These are phyloP conservation scores for Penicillium oxalicum DNA, from an alignment of 2,329 filamentous ascomycete species.

Conservation along the genomic window DNA sequence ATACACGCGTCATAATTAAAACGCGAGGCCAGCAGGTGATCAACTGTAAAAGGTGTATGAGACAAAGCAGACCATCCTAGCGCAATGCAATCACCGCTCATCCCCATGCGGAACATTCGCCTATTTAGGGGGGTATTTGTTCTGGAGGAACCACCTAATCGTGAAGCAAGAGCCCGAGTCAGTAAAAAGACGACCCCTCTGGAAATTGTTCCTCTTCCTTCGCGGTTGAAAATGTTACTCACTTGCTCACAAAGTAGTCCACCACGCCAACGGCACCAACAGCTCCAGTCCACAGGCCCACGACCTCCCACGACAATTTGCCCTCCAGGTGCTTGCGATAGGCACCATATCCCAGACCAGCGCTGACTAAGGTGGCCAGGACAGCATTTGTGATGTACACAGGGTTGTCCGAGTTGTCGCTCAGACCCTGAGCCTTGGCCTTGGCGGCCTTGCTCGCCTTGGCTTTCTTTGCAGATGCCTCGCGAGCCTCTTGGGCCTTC, in stretches of 20 bases:
- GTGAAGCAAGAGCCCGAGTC: conserved; percentile 1
- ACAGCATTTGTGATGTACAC: conserved; percentile 44
- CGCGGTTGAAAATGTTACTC: conserved; percentile 17
- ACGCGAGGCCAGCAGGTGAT: no score
- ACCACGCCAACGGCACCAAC: conserved; percentile 41
- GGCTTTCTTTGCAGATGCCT: conserved; percentile 25
- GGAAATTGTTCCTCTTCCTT: not conserved
- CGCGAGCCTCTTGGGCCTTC: conserved; percentile 13
- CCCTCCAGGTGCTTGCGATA: conserved; percentile 43
- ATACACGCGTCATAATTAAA: no score
- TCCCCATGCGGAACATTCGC: not conserved
- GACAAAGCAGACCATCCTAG: conserved; percentile 7
- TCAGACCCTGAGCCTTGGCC: conserved; percentile 31
- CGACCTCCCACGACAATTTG: conserved; percentile 43
- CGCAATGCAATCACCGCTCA: not conserved
- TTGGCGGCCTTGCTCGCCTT: conserved; percentile 20
- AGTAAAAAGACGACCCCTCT: conserved; percentile 6
- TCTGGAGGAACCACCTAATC: conserved; percentile 45
- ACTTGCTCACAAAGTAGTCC: conserved; percentile 49
- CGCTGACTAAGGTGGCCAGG: conserved; percentile 35
- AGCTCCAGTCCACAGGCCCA: conserved; percentile 39
- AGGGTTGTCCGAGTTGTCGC: conserved; percentile 41
- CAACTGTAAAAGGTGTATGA: conserved; percentile 22
- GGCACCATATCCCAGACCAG: conserved; percentile 43
- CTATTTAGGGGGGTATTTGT: conserved; percentile 47